Base-by-base conservation (phyloP, 441 rosid species). In the Croton setiger region DNA sequence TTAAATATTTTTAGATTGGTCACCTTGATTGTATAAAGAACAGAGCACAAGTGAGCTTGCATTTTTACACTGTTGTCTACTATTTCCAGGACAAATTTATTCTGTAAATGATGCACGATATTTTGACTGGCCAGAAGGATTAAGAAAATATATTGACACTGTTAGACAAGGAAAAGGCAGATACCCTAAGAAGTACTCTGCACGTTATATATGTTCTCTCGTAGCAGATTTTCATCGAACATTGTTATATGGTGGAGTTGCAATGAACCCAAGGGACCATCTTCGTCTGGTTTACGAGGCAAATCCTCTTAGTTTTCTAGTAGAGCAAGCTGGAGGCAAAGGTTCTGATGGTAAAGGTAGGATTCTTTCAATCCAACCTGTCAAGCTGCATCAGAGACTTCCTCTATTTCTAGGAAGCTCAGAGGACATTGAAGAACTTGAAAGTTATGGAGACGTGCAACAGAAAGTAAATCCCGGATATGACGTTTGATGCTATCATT, bases 381-480 rank as follows among this genome's bases (percentile, higher is more conserved):
- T 87, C 62, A 87, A 88, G 81, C 81, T 93, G 74, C 97, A 93
- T 71, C 98, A 93, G 71, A 89, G 98, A 59, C 81, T 91, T 71
- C 96, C 98, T 58, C 71, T 93, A 61, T 93, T 93, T 83, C 76
- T 93, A 61, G 98, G 98, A 56, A 93, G 96, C 66, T 13, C 70
- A 3, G 94, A 88, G 61, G 98, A 93, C 75, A 86, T 93, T 33
- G 74, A 79, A 71, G 98, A 93, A 84, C 77, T 91, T 49, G 87
- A 89, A 68, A 88, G 97, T 83, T 93, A 86, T 61, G 87, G 83
- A 63, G 83, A 93, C 77, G 90, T 93, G 61, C 98, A 89, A 68
- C 97, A 93, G 77, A 91, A 81, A 81, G 88, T 88, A 72, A 93
- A 93, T 70, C 98, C 98, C n/a, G 98, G 97, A 11, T 93, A 93